Percentiles rank a stretch among this genome's conserved stretches.
Conservation (phyloP, 1,139 yeast species). For the Torulaspora globosa region DNA sequence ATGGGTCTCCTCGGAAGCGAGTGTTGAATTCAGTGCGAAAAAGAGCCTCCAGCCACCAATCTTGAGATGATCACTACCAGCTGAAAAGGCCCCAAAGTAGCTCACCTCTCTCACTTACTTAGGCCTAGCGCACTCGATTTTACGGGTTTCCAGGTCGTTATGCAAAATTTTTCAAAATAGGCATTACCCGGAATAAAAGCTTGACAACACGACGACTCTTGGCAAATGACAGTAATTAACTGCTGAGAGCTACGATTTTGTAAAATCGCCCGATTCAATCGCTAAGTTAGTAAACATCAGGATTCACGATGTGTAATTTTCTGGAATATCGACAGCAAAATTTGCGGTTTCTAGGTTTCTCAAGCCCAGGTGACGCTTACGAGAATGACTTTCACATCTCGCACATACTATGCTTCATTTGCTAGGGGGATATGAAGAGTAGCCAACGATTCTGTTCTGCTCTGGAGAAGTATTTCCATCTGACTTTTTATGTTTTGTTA, state of each 20-base stretch:
- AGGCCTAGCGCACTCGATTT: not conserved
- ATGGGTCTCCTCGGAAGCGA: not conserved
- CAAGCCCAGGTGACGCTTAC: no score
- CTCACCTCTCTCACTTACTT: not conserved
- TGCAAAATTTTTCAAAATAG: conserved; percentile 7
- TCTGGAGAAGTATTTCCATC: not conserved
- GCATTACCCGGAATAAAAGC: conserved; percentile 2
- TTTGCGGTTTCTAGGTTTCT: no score
- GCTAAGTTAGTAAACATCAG: no score
- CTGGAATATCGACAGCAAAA: no score
- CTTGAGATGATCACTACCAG: not conserved
- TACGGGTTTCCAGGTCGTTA: not conserved
- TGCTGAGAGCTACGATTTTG: no score
- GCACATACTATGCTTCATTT: no score
- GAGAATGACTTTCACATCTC: no score
- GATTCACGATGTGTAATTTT: no score
- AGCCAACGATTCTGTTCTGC: no score
- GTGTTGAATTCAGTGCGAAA: not conserved
- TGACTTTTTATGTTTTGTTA: not conserved
- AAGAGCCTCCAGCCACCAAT: conserved; percentile 4
- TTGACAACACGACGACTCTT: not conserved
- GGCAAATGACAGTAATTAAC: not conserved
- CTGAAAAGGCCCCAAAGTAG: not conserved
- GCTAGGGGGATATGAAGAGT: no score
- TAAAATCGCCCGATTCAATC: no score